Conservation (phyloP, 179 eudicot species). For the Gypsophila paniculata region DNA sequence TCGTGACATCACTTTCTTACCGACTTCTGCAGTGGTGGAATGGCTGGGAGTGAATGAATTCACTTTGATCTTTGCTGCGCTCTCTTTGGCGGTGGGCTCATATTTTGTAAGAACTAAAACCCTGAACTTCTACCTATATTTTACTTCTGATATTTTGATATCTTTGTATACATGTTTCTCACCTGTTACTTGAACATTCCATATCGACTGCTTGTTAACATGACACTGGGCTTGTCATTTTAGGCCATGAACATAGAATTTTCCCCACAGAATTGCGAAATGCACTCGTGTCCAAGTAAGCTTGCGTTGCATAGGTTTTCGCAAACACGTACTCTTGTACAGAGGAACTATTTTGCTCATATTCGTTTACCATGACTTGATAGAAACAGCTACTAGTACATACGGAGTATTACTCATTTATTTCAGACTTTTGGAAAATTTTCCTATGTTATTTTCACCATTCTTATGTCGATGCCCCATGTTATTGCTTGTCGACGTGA, state of each 20-base stretch:
- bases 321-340: no score
- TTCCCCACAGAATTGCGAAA: background rate
- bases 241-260: background rate
- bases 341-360: no score
- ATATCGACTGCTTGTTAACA: background rate
- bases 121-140: background rate
- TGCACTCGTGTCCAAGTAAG: background rate
- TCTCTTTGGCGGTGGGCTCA: constrained; percentile 44
- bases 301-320: no score
- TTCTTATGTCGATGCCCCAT: no score
- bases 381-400: no score
- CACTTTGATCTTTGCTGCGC: constrained; percentile 37
- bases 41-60: constrained; percentile 49
- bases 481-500: no score
- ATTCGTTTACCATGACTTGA: no score
- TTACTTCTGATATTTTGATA: background rate
- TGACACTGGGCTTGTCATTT: background rate
- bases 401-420: no score
- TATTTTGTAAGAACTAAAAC: constrained; percentile 49
- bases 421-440: no score
- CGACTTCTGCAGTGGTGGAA: constrained; percentile 52
- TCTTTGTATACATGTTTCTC: background rate
- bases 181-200: background rate
- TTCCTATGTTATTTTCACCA: no score
- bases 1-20: background rate